phyloP scores from a whole-genome alignment of 352 stramenopile species.

The Globisporangium megalacanthum region DNA sequence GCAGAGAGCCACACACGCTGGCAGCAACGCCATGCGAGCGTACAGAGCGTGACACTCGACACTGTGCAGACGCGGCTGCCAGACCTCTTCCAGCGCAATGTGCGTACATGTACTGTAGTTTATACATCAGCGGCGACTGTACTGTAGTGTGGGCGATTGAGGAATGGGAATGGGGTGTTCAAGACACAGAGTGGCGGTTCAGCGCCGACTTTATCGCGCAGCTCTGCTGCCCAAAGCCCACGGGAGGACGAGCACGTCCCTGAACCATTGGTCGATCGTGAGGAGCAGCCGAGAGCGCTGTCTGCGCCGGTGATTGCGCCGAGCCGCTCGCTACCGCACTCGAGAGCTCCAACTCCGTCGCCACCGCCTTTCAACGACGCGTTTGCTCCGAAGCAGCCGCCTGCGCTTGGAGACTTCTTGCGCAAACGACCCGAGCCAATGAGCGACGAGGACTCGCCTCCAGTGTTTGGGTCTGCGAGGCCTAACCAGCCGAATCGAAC shows the following conservation, averaged over 20 bases:
- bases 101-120: slow-evolving; percentile 4
- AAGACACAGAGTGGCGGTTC: no score
- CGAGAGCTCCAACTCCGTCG: not conserved
- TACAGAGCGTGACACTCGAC: slow-evolving; percentile 25
- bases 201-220: no score
- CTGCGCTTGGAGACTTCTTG: slow-evolving; percentile 30
- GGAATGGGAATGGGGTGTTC: no score
- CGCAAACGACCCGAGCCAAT: slow-evolving; percentile 22
- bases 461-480: slow-evolving; percentile 7
- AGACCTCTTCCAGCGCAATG: slow-evolving; percentile 32
- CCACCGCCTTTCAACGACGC: not conserved
- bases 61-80: slow-evolving; percentile 33
- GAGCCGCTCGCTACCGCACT: not conserved
- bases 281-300: not conserved
- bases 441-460: slow-evolving; percentile 9
- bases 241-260: no score
- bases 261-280: no score
- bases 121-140: not conserved
- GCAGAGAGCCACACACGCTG: slow-evolving; percentile 29
- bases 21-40: slow-evolving; percentile 12
- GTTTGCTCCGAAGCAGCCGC: slow-evolving; percentile 8
- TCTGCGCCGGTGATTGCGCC: not conserved
- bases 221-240: no score
- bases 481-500: slow-evolving; percentile 18
- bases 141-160: no score